phyloP scores from a whole-genome alignment of 148 eudicot genomes.

The Camellia sinensis region DNA sequence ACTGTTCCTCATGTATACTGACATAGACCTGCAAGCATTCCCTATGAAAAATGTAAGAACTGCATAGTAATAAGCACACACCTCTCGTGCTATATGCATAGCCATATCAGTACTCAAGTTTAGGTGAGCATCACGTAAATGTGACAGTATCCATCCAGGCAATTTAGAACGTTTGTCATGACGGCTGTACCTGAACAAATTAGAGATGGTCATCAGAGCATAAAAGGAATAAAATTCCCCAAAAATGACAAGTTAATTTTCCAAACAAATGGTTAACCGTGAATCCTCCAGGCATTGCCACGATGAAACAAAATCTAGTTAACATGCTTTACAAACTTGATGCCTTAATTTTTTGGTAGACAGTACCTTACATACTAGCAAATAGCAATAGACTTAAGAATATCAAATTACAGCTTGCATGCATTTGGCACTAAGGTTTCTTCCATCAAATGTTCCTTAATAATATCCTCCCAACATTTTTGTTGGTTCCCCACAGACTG shows the following conservation, averaged over 20 bases:
- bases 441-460: background rate
- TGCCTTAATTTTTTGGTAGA: too few species aligned
- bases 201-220: background rate
- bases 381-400: background rate
- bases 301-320: background rate
- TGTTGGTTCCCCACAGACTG: too few species aligned
- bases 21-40: background rate
- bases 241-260: background rate
- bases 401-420: background rate
- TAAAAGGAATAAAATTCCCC: background rate
- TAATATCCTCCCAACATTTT: background rate
- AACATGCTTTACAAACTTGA: background rate
- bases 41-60: constrained; percentile 5
- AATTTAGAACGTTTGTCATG: constrained; percentile 94
- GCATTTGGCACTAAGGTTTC: background rate
- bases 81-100: constrained; percentile 89
- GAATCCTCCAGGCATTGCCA: background rate
- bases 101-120: constrained; percentile 99
- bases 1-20: too few species aligned
- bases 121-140: constrained; percentile 86
- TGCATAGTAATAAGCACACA: constrained; percentile 13
- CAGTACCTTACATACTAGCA: background rate
- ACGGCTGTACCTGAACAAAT: constrained; percentile 66
- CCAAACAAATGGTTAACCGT: background rate
- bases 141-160: constrained; percentile 93